Evolutionary conservation across 2,329 filamentous ascomycete species (phyloP).

Genomic region (Monosporascus sp.): DNA sequence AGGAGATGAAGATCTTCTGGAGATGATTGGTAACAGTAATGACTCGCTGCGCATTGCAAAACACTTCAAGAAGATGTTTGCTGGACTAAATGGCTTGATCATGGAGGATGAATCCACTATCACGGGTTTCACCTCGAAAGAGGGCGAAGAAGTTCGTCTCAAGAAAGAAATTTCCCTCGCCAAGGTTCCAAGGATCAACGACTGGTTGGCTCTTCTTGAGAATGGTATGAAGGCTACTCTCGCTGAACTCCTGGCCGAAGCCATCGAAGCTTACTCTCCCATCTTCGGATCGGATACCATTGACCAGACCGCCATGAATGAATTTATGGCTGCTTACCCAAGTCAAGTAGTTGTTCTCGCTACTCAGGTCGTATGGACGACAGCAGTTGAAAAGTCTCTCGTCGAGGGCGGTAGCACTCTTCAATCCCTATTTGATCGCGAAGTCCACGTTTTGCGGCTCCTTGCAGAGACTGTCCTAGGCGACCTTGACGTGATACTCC

Average conservation of each 20-base stretch:
- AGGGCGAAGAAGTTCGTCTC: conserved; percentile 80
- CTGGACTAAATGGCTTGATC: conserved; percentile 81
- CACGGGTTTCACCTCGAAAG: conserved; percentile 88
- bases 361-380: conserved; percentile 91
- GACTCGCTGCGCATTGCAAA: conserved; percentile 95
- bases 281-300: conserved; percentile 70
- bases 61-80: conserved; percentile 99
- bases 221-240: conserved; percentile 90
- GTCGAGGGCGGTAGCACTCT: conserved; percentile 65
- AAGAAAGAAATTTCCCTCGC: conserved; percentile 88
- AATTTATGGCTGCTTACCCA: conserved; percentile 80
- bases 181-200: conserved; percentile 95
- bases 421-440: conserved; percentile 67
- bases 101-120: conserved; percentile 91
- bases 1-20: conserved; percentile 93
- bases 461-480: conserved; percentile 86
- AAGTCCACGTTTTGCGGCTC: conserved; percentile 77
- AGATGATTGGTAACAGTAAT: conserved; percentile 99
- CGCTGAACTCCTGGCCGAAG: conserved; percentile 83
- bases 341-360: conserved; percentile 94
- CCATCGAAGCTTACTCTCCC: conserved; percentile 73
- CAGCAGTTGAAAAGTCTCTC: conserved; percentile 73
- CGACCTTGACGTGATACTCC: conserved; percentile 77
- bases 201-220: conserved; percentile 94
- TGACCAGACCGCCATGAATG: conserved; percentile 63